Base-by-base conservation (phyloP, 2,329 filamentous ascomycete genomes). In the Colletotrichum sp. region DNA sequence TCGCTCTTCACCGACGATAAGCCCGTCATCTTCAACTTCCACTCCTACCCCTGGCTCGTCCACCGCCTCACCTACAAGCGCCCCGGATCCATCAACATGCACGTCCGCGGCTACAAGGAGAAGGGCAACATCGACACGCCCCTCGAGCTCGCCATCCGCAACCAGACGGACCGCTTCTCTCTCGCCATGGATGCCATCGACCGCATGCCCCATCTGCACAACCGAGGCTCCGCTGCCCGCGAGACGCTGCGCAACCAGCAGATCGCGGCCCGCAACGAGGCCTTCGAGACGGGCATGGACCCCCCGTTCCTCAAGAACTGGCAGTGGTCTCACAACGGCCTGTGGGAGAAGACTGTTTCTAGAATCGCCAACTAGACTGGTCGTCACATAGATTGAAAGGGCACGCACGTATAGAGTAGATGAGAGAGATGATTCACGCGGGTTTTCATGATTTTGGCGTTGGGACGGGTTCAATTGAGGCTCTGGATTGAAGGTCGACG, bases 41-140 rank as follows among this genome's bases (percentile, higher is more conserved):
- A 96, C 87, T 93, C 92, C 36, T 96, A 96, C 86, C 94, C 94
- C 10, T 96, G 93, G 93, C 88, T 96, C 80, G 91, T 96, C 68
- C 94, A 96, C 86, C 90, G 94, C 67, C 85, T 96, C 79, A 94
- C 93, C 1, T 96, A 95, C 86, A 93, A 94, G 86, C 92, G 94
- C 1, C 92, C 92, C 3, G 94, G 93, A 7, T 91, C 90, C 82
- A 82, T 88, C 62, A 92, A 94, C 84, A 84, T 96, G 77, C 92
- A 95, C 80, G 94, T 96, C n/a, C 89, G 92, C 36, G 94, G 94
- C 2, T 96, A 96, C 87, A 92, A 90, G 81, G 94, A 96, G 87
- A 96, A 96, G 89, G 94, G 94, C 63, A 96, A 96, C 83, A 96
- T 96, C 79, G 93, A 96, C 82, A 96, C 94, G 0, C 94, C 94